A percentile compares a stretch with the other conserved stretches of the same genome.
Evolutionary conservation across 495 filamentous ascomycete genomes (phyloP).

Genomic region (Penicillium crystallinum): DNA sequence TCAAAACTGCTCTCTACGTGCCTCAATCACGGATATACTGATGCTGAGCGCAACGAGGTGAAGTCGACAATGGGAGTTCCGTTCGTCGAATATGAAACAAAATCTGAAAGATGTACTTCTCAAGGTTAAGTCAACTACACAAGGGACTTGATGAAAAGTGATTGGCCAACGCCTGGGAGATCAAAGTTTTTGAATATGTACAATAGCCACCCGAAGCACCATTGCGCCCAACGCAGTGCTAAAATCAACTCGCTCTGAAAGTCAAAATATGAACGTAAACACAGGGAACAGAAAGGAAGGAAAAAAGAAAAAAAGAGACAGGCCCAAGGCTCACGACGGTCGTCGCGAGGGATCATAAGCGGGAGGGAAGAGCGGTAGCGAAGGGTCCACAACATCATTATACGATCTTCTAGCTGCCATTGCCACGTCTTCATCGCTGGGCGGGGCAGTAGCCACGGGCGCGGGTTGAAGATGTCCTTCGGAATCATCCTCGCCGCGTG

Average conservation of each 20-base stretch:
- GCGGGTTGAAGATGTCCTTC: constrained; percentile 64
- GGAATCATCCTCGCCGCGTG: constrained; percentile 60
- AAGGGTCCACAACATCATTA: constrained; percentile 44
- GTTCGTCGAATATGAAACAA: not conserved
- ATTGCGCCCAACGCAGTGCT: not conserved
- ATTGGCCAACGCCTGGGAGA: not conserved
- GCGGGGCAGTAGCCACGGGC: constrained; percentile 69
- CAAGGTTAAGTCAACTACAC: too few species aligned
- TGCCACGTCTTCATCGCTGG: constrained; percentile 38
- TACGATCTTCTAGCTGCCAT: constrained; percentile 21
- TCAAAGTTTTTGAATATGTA: not conserved
- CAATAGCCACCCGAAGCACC: not conserved
- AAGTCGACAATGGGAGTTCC: too few species aligned
- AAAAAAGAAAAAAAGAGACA: not conserved
- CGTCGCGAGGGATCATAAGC: not conserved
- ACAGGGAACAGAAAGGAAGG: not conserved
- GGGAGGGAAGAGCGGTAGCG: constrained; percentile 53
- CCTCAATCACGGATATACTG: too few species aligned
- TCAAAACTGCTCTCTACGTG: too few species aligned
- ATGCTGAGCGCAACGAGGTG: too few species aligned
- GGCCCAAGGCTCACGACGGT: not conserved
- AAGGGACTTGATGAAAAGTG: not conserved
- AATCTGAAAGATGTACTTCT: too few species aligned
- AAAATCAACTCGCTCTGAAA: not conserved
- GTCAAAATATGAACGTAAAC: not conserved